These are phyloP conservation scores for Zostera marina DNA, from an alignment of 116 monocot species.

Conservation along the genomic window DNA sequence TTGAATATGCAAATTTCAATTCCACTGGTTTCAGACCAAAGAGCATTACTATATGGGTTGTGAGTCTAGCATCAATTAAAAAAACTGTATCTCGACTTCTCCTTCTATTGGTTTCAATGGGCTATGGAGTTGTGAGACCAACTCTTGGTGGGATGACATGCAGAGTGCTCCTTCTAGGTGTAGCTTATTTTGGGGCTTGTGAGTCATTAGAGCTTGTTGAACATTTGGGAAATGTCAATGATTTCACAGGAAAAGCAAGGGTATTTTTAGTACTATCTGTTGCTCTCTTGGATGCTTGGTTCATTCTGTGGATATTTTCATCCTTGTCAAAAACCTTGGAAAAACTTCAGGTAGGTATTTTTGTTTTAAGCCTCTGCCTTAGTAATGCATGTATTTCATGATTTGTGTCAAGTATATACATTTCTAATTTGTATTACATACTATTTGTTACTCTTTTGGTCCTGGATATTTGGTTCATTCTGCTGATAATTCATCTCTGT, in stretches of 20 bases:
- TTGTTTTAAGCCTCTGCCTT: background rate
- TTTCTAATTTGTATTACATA: too few relatives aligned
- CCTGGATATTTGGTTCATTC: too few relatives aligned
- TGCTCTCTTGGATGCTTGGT: slow-evolving; percentile 81
- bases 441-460: too few relatives aligned
- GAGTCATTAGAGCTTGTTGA: slow-evolving; percentile 96
- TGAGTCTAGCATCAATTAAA: slow-evolving; percentile 83
- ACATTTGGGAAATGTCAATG: slow-evolving; percentile 93
- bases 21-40: slow-evolving; percentile 80
- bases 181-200: slow-evolving; percentile 70
- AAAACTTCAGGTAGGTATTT: slow-evolving; percentile 74
- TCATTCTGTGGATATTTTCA: slow-evolving; percentile 98
- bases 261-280: slow-evolving; percentile 89
- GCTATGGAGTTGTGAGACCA: slow-evolving; percentile 70
- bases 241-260: slow-evolving; percentile 86
- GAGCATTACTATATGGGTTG: slow-evolving; percentile 85
- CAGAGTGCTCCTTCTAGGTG: slow-evolving; percentile 57
- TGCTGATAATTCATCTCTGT: too few relatives aligned
- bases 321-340: slow-evolving; percentile 86
- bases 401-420: too few relatives aligned
- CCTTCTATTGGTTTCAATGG: slow-evolving; percentile 91
- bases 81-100: slow-evolving; percentile 91
- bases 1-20: slow-evolving; percentile 96
- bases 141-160: slow-evolving; percentile 82
- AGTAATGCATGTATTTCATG: too few relatives aligned